Base-by-base conservation (phyloP, 2,329 filamentous ascomycete genomes). In the Graphilbum sp. region DNA sequence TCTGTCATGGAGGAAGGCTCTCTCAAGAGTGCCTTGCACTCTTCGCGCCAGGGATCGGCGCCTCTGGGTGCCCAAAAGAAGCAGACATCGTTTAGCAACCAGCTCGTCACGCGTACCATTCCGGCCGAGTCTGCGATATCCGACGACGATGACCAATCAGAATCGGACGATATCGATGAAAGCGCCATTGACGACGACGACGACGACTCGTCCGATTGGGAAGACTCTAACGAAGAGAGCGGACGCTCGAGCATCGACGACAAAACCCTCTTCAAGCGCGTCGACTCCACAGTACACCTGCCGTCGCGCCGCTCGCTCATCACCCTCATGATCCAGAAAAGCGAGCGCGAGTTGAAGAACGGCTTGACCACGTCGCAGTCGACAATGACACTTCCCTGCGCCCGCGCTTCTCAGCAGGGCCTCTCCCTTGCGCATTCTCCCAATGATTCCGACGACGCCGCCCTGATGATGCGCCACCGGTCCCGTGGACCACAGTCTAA, bases 291-390 rank as follows among this genome's bases (percentile, higher is more conserved):
- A 55, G 75, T 78, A 8, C 84, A 94, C 52, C 66, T 96, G 20
- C 79, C 81, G 3, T 93, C 88, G 2, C 76, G 83, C 35, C 79
- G 81, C 36, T 96, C 88, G 2, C 72, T 96, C 31, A 79, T 98
- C 47, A 95, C 87, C 1, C 76, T 88, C 37, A 79, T 88, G 67
- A 75, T 98, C 54, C 80, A 65, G 12, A 77, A 93, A 52, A 79
- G 74, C 46, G 79, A 83, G 55, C 78, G 81, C 36, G 71, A 77
- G 35, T 68, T 66, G 51, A 76, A 66, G 38, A 68, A 88, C n/a
- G 70, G 75, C 45, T 78, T 77, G 53, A 71, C 68, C 37, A 78
- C 77, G 19, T 60, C 78, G 59, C 61, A 80, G 64, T 62, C 77
- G 54, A 57, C 84, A 56, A 60, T 86, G 60, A 56, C 86, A 63